These are phyloP conservation scores for Quercus aquifolioides DNA, from an alignment of 306 rosid species.

Conservation along the genomic window DNA sequence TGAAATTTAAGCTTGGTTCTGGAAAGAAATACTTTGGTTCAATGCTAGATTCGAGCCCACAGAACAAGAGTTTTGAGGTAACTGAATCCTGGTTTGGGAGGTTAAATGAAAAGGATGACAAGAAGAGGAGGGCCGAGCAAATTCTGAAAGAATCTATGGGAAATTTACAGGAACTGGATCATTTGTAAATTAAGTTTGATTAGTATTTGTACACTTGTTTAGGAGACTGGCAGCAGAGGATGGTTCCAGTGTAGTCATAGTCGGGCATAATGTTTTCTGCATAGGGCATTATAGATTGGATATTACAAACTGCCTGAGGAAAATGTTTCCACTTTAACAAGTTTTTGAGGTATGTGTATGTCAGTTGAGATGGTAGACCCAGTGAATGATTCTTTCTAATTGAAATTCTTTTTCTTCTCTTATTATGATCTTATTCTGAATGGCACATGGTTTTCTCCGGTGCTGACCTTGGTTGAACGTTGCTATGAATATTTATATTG, in stretches of 20 bases:
- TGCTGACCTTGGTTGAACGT: not conserved
- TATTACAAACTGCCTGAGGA: conserved; percentile 51
- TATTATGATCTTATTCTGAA: conserved; percentile 16
- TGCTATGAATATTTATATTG: not conserved
- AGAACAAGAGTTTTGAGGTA: conserved; percentile 40
- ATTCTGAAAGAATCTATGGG: conserved; percentile 78
- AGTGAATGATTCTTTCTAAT: conserved; percentile 53
- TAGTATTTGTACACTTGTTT: conserved; percentile 65
- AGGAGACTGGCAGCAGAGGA: conserved; percentile 59
- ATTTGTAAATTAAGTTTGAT: conserved; percentile 62
- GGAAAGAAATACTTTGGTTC: conserved; percentile 55
- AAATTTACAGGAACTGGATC: conserved; percentile 63
- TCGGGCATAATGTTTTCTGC: conserved; percentile 44
- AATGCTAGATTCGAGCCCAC: conserved; percentile 32
- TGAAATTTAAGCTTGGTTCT: conserved; percentile 67
- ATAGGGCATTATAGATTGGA: conserved; percentile 48
- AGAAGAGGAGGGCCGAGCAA: conserved; percentile 71
- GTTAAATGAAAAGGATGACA: conserved; percentile 67
- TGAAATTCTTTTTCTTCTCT: conserved; percentile 20
- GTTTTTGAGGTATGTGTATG: conserved; percentile 68
- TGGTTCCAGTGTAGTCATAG: conserved; percentile 50
- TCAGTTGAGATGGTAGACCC: conserved; percentile 40
- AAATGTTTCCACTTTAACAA: conserved; percentile 47
- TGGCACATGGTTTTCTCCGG: not conserved
- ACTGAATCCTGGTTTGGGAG: conserved; percentile 45